A percentile compares a stretch with the other conserved stretches of the same genome.
phyloP scores from a whole-genome alignment of 1,284 basidiomycete species.

The Puccinia brachypodii region DNA sequence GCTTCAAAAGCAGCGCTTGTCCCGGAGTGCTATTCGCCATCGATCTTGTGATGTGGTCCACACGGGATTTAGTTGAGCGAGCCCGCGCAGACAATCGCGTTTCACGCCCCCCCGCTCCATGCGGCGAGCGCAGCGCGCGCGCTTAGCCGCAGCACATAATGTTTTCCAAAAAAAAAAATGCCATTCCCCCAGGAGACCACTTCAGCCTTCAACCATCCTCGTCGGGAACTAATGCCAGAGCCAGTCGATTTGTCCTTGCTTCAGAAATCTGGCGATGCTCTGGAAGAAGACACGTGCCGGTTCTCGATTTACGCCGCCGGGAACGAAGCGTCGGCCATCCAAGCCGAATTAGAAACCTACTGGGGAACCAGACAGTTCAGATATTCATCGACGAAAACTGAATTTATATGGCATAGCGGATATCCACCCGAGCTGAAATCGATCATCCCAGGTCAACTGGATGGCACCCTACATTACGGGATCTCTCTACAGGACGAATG shows the following conservation, averaged over 20 bases:
- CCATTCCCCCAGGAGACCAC: too few species aligned
- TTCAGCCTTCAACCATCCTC: too few species aligned
- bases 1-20: too few species aligned
- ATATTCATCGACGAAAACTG: slow-evolving; percentile 1
- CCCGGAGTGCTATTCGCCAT: too few species aligned
- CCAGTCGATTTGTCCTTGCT: slow-evolving; percentile 12
- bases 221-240: slow-evolving; percentile 4
- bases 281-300: slow-evolving; percentile 22
- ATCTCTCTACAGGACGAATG: slow-evolving; percentile 96
- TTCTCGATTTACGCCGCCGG: slow-evolving; percentile 17
- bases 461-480: slow-evolving; percentile 59
- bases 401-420: slow-evolving; percentile 45
- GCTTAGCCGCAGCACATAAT: too few species aligned
- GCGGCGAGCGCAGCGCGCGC: too few species aligned
- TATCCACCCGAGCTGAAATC: neutral
- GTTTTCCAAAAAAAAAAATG: too few species aligned
- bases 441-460: neutral
- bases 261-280: neutral
- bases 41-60: too few species aligned
- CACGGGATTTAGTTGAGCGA: too few species aligned
- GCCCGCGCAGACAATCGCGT: too few species aligned
- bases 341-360: slow-evolving; percentile 13
- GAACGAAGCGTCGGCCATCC: slow-evolving; percentile 22
- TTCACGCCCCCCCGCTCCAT: too few species aligned
- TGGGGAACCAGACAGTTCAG: slow-evolving; percentile 13